A percentile compares a stretch with the other conserved stretches of the same genome.
Conservation (phyloP, 805 yeast genomes). For the Kluyveromyces dobzhanskii region DNA sequence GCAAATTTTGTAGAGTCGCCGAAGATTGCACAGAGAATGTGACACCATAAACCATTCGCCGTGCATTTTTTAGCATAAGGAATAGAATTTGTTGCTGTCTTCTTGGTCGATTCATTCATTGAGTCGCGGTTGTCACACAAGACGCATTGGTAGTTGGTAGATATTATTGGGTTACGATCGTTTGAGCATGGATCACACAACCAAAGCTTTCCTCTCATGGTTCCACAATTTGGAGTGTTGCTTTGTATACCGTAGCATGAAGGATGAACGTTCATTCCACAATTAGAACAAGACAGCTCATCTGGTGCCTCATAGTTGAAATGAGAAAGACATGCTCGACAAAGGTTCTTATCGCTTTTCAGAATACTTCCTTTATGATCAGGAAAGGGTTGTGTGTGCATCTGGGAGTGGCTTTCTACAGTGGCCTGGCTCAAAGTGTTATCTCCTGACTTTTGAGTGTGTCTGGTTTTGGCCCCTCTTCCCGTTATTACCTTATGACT, state of each 20-base stretch:
- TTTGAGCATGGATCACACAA: conserved; percentile 74
- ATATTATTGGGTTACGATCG: conserved; percentile 49
- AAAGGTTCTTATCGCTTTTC: conserved; percentile 20
- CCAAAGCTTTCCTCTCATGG: conserved; percentile 43
- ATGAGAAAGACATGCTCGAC: conserved; percentile 49
- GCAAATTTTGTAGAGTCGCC: conserved; percentile 38
- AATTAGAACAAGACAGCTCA: conserved; percentile 43
- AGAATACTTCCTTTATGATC: no score
- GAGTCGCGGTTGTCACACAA: conserved; percentile 53
- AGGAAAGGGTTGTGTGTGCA: no score
- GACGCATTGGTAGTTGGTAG: conserved; percentile 52
- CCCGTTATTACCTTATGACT: background rate
- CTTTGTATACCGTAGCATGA: conserved; percentile 52
- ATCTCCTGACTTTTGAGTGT: no score
- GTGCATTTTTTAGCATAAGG: conserved; percentile 72
- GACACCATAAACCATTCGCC: conserved; percentile 64
- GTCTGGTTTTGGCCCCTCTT: no score
- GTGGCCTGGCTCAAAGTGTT: no score
- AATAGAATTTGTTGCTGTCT: conserved; percentile 33
- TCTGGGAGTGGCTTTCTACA: no score
- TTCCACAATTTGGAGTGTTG: conserved; percentile 3
- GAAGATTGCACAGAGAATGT: conserved; percentile 61
- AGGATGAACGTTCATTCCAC: conserved; percentile 65
- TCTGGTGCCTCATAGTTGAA: conserved; percentile 19
- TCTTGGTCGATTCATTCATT: conserved; percentile 38